Evolutionary conservation across 805 yeast species (phyloP).

Genomic region (Lipomyces kockii): DNA sequence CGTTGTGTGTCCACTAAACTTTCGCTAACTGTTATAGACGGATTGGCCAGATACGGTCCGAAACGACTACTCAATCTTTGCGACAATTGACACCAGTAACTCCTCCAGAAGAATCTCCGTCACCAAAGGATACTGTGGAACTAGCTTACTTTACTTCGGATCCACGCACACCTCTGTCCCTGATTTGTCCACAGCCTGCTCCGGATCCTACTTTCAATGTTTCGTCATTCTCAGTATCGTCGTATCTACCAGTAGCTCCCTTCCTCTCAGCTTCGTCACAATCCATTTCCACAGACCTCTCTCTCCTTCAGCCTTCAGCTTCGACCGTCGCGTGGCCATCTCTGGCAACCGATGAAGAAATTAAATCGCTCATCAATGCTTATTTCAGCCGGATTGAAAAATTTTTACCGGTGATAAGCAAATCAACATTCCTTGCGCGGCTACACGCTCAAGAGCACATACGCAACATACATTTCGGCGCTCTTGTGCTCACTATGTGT

Average conservation of each 20-base stretch:
- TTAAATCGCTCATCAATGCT: background rate
- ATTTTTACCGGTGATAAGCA: constrained; percentile 8
- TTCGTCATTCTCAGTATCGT: background rate
- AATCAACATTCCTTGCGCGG: constrained; percentile 9
- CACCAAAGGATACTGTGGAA: background rate
- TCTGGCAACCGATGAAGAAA: background rate
- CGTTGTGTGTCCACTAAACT: background rate
- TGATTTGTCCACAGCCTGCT: background rate
- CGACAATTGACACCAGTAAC: background rate
- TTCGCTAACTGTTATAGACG: background rate
- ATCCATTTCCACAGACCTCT: background rate
- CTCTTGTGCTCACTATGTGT: constrained; percentile 18
- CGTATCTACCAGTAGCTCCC: background rate
- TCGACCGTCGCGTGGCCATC: constrained; percentile 1
- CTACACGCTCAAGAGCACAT: constrained; percentile 9
- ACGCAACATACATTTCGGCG: constrained; percentile 12
- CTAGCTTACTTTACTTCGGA: background rate
- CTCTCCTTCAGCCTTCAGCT: background rate
- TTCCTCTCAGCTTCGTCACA: background rate
- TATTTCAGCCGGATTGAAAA: constrained; percentile 3
- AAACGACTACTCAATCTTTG: background rate
- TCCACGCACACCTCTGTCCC: background rate
- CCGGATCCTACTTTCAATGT: background rate
- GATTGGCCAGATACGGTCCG: constrained; percentile 2
- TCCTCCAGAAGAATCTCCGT: background rate